Percentiles rank a stretch among this genome's conserved stretches.
phyloP scores from a whole-genome alignment of 257 asterid genomes.

The Apocynum venetum region DNA sequence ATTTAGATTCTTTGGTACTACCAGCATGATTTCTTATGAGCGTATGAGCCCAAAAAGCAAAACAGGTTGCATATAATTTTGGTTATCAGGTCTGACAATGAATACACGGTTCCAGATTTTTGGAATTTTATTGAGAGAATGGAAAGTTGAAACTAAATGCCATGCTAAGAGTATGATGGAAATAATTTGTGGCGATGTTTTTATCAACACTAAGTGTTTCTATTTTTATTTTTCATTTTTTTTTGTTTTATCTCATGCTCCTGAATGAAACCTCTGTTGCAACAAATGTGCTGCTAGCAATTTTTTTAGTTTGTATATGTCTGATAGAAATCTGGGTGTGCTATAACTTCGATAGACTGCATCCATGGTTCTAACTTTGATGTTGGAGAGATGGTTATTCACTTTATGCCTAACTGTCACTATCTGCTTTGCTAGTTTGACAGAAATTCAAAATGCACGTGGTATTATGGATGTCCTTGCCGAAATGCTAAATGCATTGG shows the following conservation, averaged over 20 bases:
- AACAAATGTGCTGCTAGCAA: neutral
- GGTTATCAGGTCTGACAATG: neutral
- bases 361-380: neutral
- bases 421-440: conserved; percentile 49
- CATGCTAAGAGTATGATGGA: neutral
- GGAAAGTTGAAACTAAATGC: neutral
- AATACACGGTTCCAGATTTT: neutral
- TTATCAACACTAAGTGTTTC: neutral
- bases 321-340: too few relatives aligned
- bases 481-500: conserved; percentile 94
- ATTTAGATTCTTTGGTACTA: neutral
- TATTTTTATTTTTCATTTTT: neutral
- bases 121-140: neutral
- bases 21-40: neutral
- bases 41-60: neutral
- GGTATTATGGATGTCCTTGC: conserved; percentile 98
- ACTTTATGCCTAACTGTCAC: neutral
- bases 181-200: neutral
- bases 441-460: conserved; percentile 96
- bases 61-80: neutral
- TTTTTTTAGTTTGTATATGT: neutral
- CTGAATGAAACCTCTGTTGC: neutral
- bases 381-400: neutral
- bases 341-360: neutral
- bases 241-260: neutral